Evolutionary conservation across 148 eudicot species (phyloP).

Genomic region (Cornus florida): DNA sequence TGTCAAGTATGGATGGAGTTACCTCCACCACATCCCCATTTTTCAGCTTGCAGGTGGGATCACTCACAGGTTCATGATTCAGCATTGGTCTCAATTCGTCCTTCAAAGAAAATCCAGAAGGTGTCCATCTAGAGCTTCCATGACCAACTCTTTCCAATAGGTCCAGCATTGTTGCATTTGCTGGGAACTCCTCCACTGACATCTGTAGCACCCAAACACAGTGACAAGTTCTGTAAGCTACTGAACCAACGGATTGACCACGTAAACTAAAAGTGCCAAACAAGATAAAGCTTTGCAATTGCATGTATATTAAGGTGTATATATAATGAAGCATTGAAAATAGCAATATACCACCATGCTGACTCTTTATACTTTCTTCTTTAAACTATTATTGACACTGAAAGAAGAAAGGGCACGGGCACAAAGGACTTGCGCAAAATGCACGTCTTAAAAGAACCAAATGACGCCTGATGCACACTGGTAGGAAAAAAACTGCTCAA

Average conservation of each 20-base stretch:
- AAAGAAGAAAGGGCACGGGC: background rate
- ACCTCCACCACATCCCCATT: slow-evolving; percentile 97
- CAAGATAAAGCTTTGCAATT: background rate
- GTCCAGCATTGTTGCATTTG: slow-evolving; percentile 69
- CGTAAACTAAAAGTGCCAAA: background rate
- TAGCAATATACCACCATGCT: background rate
- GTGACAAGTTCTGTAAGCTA: background rate
- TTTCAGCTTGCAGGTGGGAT: slow-evolving; percentile 68
- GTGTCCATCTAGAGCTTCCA: slow-evolving; percentile 61
- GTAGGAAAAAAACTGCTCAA: background rate
- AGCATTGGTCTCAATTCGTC: slow-evolving; percentile 68
- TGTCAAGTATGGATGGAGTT: slow-evolving; percentile 74
- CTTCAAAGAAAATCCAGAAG: slow-evolving; percentile 65
- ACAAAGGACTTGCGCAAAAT: background rate
- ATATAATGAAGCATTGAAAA: background rate
- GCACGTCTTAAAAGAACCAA: too few species aligned
- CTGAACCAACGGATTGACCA: background rate
- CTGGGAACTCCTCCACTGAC: slow-evolving; percentile 88
- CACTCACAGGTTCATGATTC: slow-evolving; percentile 65
- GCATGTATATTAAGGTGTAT: background rate
- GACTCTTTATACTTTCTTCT: too few species aligned
- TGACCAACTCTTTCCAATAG: slow-evolving; percentile 58
- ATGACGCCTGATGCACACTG: too few species aligned
- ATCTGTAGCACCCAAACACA: slow-evolving; percentile 47
- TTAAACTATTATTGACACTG: too few species aligned